phyloP scores from a whole-genome alignment of 345 rosid species.

The Cardamine chenopodiifolia region DNA sequence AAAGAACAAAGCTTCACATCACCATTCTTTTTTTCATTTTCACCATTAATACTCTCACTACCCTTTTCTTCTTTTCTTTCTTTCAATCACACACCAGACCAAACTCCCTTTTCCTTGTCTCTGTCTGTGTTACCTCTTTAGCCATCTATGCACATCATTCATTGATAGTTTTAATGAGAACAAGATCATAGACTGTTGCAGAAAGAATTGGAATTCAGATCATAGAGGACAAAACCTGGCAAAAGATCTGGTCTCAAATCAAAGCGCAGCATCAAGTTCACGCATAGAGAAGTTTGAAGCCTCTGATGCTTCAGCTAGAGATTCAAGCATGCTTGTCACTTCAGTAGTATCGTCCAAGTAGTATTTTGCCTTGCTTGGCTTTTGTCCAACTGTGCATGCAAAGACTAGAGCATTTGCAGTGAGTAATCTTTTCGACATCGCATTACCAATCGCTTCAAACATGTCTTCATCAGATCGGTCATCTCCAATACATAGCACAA shows the following conservation, averaged over 20 bases:
- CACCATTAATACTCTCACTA: too few relatives aligned
- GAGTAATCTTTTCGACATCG: constrained; percentile 43
- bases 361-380: constrained; percentile 97
- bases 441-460: constrained; percentile 50
- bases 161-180: constrained; percentile 19
- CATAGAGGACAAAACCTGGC: constrained; percentile 29
- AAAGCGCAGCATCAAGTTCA: constrained; percentile 41
- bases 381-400: constrained; percentile 94
- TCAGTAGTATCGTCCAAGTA: constrained; percentile 54
- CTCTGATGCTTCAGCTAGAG: constrained; percentile 46
- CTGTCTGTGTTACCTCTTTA: constrained; percentile 12
- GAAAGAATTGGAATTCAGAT: constrained; percentile 5
- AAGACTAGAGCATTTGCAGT: constrained; percentile 42
- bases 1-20: constrained; percentile 29
- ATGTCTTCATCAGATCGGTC: constrained; percentile 49
- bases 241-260: constrained; percentile 23
- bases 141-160: constrained; percentile 37
- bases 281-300: constrained; percentile 38
- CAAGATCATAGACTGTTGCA: constrained; percentile 7
- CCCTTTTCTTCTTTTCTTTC: constrained; percentile 27
- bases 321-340: constrained; percentile 48
- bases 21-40: not conserved
- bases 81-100: constrained; percentile 34
- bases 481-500: constrained; percentile 47
- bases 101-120: constrained; percentile 27